Percentiles rank a stretch among this genome's conserved stretches.
phyloP scores from a whole-genome alignment of 2,329 filamentous ascomycete species.

The Penicillium sp. region DNA sequence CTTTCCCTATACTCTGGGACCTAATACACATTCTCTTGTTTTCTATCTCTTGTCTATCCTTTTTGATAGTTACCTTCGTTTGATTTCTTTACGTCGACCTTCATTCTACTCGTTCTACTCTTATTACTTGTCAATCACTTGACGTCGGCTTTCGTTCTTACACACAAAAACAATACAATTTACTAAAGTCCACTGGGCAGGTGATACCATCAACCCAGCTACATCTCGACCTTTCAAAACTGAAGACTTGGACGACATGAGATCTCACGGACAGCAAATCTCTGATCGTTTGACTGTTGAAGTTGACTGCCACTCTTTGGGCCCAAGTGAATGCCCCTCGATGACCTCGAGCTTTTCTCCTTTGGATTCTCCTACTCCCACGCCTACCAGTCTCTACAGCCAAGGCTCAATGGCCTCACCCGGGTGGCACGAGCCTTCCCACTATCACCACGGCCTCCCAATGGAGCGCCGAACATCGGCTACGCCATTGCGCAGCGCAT shows the following conservation, averaged over 20 bases:
- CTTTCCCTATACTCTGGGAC: constrained; percentile 15
- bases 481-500: constrained; percentile 36
- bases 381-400: constrained; percentile 40
- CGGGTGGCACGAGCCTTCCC: constrained; percentile 34
- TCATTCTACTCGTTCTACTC: background rate
- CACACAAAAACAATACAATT: background rate
- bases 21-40: constrained; percentile 19
- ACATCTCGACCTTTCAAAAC: constrained; percentile 28
- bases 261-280: constrained; percentile 36
- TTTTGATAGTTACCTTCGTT: constrained; percentile 2
- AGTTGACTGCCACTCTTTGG: constrained; percentile 38
- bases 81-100: constrained; percentile 10
- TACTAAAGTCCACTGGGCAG: constrained; percentile 23
- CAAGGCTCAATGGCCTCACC: constrained; percentile 38
- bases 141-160: constrained; percentile 4
- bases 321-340: constrained; percentile 41
- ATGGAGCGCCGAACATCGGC: constrained; percentile 27
- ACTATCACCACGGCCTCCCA: constrained; percentile 31
- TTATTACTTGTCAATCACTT: constrained; percentile 1
- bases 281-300: constrained; percentile 39
- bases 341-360: constrained; percentile 42
- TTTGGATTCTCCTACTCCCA: constrained; percentile 40
- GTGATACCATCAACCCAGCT: constrained; percentile 29
- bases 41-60: constrained; percentile 23
- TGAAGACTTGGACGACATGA: constrained; percentile 37